These are phyloP conservation scores for Typha latifolia DNA, from an alignment of 176 grass and related monocot species.

Conservation along the genomic window DNA sequence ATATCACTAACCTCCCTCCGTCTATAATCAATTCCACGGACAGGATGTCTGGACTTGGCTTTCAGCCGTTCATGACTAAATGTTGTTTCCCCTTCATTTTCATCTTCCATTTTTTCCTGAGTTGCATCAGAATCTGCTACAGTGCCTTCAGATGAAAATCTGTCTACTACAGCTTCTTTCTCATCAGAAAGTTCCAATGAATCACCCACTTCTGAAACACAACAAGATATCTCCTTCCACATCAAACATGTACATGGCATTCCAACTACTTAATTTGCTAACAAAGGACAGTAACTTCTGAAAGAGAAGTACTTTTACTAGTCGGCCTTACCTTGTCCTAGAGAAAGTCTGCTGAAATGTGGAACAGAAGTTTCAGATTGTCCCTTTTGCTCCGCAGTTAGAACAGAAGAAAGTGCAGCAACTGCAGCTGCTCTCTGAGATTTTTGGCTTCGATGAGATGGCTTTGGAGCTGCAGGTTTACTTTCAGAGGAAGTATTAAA, in stretches of 20 bases:
- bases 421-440: slow-evolving; percentile 98
- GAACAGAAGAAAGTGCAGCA: slow-evolving; percentile 73
- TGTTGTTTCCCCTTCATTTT: slow-evolving; percentile 53
- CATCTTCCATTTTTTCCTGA: slow-evolving; percentile 41
- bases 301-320: slow-evolving; percentile 19
- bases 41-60: slow-evolving; percentile 65
- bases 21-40: slow-evolving; percentile 80
- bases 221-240: slow-evolving; percentile 10
- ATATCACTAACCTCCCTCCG: slow-evolving; percentile 64
- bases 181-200: slow-evolving; percentile 38
- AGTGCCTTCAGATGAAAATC: slow-evolving; percentile 26
- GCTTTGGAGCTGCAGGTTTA: slow-evolving; percentile 27
- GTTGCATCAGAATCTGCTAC: slow-evolving; percentile 35
- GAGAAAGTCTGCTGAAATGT: slow-evolving; percentile 32
- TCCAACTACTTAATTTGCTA: no score
- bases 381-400: slow-evolving; percentile 69
- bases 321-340: slow-evolving; percentile 23
- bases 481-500: slow-evolving; percentile 78
- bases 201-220: slow-evolving; percentile 29
- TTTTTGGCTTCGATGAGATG: slow-evolving; percentile 49
- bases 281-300: not conserved
- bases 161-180: slow-evolving; percentile 40
- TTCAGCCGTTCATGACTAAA: slow-evolving; percentile 76
- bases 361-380: slow-evolving; percentile 42
- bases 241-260: not conserved